phyloP scores from a whole-genome alignment of 768 basidiomycete genomes.

The Amanita rubescens region DNA sequence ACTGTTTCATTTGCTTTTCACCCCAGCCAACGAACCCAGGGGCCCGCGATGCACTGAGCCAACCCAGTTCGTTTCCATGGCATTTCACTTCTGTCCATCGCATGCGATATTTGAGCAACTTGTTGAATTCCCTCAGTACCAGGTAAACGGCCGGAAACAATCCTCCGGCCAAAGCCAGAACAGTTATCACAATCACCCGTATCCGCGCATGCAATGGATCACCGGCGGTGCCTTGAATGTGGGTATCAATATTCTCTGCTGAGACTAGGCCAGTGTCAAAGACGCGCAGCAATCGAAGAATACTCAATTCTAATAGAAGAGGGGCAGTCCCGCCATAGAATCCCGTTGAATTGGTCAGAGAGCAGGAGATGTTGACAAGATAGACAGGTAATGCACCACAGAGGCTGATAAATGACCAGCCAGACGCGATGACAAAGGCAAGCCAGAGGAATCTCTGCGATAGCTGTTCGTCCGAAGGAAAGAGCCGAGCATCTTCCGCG shows the following conservation, averaged over 20 bases:
- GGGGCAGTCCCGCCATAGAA: constrained; percentile 54
- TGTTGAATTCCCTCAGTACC: constrained; percentile 57
- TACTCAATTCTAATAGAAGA: constrained; percentile 64
- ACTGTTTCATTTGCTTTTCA: constrained; percentile 66
- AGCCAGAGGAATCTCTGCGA: constrained; percentile 66
- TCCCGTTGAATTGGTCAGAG: constrained; percentile 36
- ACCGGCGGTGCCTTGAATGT: constrained; percentile 28
- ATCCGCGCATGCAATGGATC: constrained; percentile 40
- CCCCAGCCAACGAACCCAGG: constrained; percentile 69
- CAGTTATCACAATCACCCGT: constrained; percentile 63
- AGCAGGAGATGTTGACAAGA: constrained; percentile 62
- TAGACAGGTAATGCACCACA: constrained; percentile 71
- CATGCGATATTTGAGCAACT: constrained; percentile 43
- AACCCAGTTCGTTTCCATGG: constrained; percentile 66
- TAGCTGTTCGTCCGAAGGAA: constrained; percentile 72
- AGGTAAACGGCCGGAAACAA: constrained; percentile 59
- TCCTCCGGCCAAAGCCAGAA: constrained; percentile 52
- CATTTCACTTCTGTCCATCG: constrained; percentile 61
- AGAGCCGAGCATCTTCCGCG: constrained; percentile 43
- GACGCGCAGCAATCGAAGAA: constrained; percentile 65
- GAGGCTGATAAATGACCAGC: constrained; percentile 64
- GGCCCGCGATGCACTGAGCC: constrained; percentile 55
- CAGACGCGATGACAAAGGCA: constrained; percentile 52
- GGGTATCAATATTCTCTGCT: constrained; percentile 19
- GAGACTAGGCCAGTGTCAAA: constrained; percentile 38